Evolutionary conservation across 2,329 filamentous ascomycete species (phyloP).

Genomic region (Pleomassaria siparia): DNA sequence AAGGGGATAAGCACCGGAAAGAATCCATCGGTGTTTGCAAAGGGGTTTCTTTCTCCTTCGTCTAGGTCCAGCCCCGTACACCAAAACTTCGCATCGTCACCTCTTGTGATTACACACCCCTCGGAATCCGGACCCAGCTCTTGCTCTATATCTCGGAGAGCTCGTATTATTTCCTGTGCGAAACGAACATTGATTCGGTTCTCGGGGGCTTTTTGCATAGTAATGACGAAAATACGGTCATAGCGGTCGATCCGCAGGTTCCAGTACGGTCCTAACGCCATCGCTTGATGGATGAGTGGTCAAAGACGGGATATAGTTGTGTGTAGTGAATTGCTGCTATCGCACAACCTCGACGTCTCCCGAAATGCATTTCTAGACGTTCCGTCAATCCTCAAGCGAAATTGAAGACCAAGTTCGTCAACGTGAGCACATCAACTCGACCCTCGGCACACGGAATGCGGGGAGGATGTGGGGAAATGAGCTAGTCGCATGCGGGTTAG

Average conservation of each 20-base stretch:
- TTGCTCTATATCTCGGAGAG: slow-evolving; percentile 51
- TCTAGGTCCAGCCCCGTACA: slow-evolving; percentile 55
- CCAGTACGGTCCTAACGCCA: slow-evolving; percentile 37
- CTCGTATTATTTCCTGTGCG: slow-evolving; percentile 56
- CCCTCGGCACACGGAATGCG: slow-evolving; percentile 4
- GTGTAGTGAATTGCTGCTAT: not conserved
- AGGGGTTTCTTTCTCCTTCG: slow-evolving; percentile 51
- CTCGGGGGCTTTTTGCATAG: slow-evolving; percentile 57
- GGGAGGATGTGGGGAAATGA: not conserved
- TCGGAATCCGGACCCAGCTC: slow-evolving; percentile 51
- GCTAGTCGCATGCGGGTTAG: not conserved
- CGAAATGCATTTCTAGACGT: too few species aligned
- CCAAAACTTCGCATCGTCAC: slow-evolving; percentile 55
- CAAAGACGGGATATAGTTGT: not conserved
- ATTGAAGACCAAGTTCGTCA: not conserved
- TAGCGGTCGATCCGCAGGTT: slow-evolving; percentile 51
- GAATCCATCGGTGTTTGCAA: slow-evolving; percentile 60
- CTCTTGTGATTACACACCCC: slow-evolving; percentile 56
- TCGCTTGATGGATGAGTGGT: slow-evolving; percentile 7
- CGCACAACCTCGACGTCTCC: not conserved
- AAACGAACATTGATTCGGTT: slow-evolving; percentile 55
- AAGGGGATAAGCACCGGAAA: slow-evolving; percentile 44
- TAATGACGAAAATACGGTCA: slow-evolving; percentile 55
- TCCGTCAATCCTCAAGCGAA: not conserved
- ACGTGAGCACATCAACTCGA: not conserved